Conservation (phyloP, 345 rosid genomes). For the Euphorbia lathyris region DNA sequence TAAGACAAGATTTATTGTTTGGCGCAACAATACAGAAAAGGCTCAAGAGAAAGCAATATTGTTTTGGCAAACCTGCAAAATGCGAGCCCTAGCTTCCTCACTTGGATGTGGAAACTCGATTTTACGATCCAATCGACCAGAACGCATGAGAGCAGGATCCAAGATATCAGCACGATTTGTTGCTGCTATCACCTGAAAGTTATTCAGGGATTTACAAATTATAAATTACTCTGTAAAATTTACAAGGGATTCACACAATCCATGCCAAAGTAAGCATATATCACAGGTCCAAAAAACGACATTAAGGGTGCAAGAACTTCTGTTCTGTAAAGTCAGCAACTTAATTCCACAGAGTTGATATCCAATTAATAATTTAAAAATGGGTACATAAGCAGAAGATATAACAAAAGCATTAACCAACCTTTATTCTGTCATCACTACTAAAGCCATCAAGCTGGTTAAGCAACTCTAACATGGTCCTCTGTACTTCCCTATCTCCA, state of each 20-base stretch:
- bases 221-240: not conserved
- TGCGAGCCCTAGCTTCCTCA: conserved; percentile 99
- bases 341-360: not conserved
- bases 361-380: not conserved
- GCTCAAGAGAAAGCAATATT: not conserved
- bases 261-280: not conserved
- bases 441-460: conserved; percentile 99
- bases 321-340: not conserved
- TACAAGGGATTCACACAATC: not conserved
- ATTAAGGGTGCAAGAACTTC: not conserved
- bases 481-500: conserved; percentile 99
- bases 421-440: conserved; percentile 98
- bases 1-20: not conserved
- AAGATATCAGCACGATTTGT: conserved; percentile 97
- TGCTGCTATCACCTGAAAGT: conserved; percentile 89
- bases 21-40: not conserved
- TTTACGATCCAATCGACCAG: conserved; percentile 97
- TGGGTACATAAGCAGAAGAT: too few relatives aligned
- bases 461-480: conserved; percentile 97
- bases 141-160: conserved; percentile 99
- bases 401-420: conserved; percentile 17
- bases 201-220: not conserved
- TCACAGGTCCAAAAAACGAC: not conserved
- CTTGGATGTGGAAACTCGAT: conserved; percentile 98
- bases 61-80: conserved; percentile 57